Base-by-base conservation (phyloP, 345 rosid species). In the Eucalyptus leucophloia region DNA sequence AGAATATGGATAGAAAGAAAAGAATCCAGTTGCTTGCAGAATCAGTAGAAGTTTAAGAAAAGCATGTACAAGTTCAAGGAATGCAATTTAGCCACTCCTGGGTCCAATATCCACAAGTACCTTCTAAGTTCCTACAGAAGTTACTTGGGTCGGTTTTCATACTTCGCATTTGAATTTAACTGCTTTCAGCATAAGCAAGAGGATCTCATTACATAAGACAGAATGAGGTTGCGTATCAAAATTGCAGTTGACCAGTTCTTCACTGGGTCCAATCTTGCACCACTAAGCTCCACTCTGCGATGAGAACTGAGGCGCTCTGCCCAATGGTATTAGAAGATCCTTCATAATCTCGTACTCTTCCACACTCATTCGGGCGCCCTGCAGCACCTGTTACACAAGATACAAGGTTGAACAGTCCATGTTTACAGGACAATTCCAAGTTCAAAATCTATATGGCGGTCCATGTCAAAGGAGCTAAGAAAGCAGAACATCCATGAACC, bases 261-360 rank as follows among this genome's bases (percentile, higher is more conserved):
- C 77, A 65, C 77, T 8, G 12, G 77, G 77, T 8, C 77, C 77
- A n/a, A 65, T n/a, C 77, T 65, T 45, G 86, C 87, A 28, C 44
- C 82, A 49, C 77, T 93, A 95, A 9, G 95, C 98, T 42, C 97
- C 98, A 72, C 95, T 94, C 88, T 91, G 94, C 58, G 95, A 90
- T 12, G 95, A 93, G 90, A 96, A 93, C 42, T 92, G 94, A 86
- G 99, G 95, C 62, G 93, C 94, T 91, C 97, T 96, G 72, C 98
- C 99, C 81, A 96, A 96, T 54, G 99, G 99, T 62, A 95, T 90
- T 42, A 96, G 89, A 17, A 97, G 92, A 88, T 98, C 96, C 93
- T 93, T 96, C 98, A 98, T 95, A 82, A 91, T 88, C 91, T 96
- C 97, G 19, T 95, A 97, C 92, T 98, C 99, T 91, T 96, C 99